A percentile compares a stretch with the other conserved stretches of the same genome.
Evolutionary conservation across 192 early-diverging fungal species (phyloP).

Genomic region (Coemansia sp.): DNA sequence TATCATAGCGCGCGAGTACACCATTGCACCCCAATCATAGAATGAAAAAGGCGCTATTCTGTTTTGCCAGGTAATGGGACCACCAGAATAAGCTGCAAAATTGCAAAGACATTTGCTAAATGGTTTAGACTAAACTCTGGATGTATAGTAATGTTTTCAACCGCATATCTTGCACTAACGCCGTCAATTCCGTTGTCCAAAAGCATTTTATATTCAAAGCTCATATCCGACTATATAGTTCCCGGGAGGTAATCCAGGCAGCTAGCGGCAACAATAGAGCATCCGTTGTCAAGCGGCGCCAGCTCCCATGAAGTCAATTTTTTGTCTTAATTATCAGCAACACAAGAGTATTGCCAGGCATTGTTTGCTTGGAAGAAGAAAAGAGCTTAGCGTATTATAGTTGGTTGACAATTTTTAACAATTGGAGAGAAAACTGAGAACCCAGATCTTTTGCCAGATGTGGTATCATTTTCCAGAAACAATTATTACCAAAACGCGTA

Average conservation of each 20-base stretch:
- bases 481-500: too few relatives aligned
- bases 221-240: constrained; percentile 1
- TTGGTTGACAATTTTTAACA: too few relatives aligned
- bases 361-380: too few relatives aligned
- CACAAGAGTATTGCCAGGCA: not conserved
- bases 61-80: not conserved
- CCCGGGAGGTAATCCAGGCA: constrained; percentile 9
- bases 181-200: not conserved
- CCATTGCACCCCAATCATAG: not conserved
- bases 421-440: too few relatives aligned
- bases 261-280: constrained; percentile 10
- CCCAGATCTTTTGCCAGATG: too few relatives aligned
- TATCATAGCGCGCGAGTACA: not conserved
- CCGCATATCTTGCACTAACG: not conserved
- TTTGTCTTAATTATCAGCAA: not conserved
- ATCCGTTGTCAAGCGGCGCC: constrained; percentile 1
- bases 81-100: constrained; percentile 10
- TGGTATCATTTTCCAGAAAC: too few relatives aligned
- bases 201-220: constrained; percentile 5
- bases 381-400: too few relatives aligned
- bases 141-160: constrained; percentile 8
- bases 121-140: not conserved
- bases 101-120: constrained; percentile 8
- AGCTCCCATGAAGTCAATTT: constrained; percentile 16
- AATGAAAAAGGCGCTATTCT: not conserved